Conservation (phyloP, 495 filamentous ascomycete genomes). For the Entonaema liquescens region DNA sequence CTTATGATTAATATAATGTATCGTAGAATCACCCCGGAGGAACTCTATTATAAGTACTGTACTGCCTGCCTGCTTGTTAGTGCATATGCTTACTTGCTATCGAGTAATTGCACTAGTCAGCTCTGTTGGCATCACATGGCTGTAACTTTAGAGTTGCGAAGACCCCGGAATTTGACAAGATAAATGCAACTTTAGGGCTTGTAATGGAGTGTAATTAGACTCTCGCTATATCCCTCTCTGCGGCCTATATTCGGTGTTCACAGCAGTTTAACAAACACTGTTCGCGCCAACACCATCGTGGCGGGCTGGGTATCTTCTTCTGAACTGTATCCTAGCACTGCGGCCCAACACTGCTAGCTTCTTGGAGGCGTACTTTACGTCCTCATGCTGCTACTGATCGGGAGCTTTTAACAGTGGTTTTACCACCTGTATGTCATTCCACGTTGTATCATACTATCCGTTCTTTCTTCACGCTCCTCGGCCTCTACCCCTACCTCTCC, state of each 20-base stretch:
- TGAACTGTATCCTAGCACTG: conserved; percentile 12
- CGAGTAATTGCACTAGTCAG: not conserved
- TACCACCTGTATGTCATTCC: not conserved
- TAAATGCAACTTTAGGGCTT: not conserved
- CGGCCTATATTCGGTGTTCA: not conserved
- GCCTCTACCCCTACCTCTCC: conserved; percentile 62
- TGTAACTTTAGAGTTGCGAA: not conserved
- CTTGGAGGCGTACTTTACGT: not conserved
- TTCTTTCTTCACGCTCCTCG: conserved; percentile 45
- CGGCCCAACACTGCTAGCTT: conserved; percentile 2
- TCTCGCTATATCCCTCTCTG: not conserved
- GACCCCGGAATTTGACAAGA: not conserved
- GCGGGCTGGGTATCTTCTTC: conserved; percentile 37
- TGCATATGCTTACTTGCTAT: not conserved
- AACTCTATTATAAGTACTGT: not conserved
- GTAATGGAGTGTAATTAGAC: not conserved
- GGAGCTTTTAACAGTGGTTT: not conserved
- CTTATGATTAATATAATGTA: no score
- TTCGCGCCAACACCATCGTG: conserved; percentile 15
- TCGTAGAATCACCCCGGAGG: no score
- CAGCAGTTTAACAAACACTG: not conserved
- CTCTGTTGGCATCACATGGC: not conserved
- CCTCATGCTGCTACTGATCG: conserved; percentile 4
- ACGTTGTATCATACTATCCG: not conserved
- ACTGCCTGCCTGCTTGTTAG: not conserved